Evolutionary conservation across 83 land plant genomes (phyloP).

Genomic region (Diphasiastrum complanatum): DNA sequence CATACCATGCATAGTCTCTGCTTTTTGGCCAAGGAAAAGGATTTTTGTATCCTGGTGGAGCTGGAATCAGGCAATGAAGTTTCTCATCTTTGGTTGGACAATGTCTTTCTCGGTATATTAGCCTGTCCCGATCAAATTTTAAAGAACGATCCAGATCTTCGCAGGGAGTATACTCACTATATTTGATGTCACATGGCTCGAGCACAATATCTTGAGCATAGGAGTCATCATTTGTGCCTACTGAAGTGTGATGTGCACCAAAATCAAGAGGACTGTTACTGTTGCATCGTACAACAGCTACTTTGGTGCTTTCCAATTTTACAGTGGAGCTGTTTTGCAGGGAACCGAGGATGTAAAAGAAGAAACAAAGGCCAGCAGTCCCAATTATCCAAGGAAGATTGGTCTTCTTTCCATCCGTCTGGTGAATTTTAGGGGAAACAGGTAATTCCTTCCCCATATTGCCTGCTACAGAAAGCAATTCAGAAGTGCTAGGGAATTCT

Average conservation of each 20-base stretch:
- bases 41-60: constrained; percentile 34
- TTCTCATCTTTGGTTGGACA: constrained; percentile 33
- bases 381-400: constrained; percentile 24
- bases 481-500: too few species aligned
- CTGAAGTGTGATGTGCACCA: constrained; percentile 20
- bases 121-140: constrained; percentile 25
- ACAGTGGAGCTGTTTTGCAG: constrained; percentile 19
- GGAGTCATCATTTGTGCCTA: neutral
- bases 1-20: constrained; percentile 37
- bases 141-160: constrained; percentile 35
- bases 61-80: constrained; percentile 34
- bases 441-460: constrained; percentile 25
- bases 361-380: constrained; percentile 21
- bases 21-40: constrained; percentile 41
- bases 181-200: constrained; percentile 32
- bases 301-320: neutral
- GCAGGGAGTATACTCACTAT: constrained; percentile 39
- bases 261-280: constrained; percentile 16
- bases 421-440: constrained; percentile 26
- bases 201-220: constrained; percentile 1
- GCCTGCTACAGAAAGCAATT: constrained; percentile 2
- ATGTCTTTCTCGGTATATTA: constrained; percentile 38
- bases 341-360: constrained; percentile 29
- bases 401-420: constrained; percentile 6
- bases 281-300: neutral